Percentiles rank a stretch among this genome's conserved stretches.
Evolutionary conservation across 2,329 filamentous ascomycete species (phyloP).

Genomic region (Pseudogymnoascus sp.): DNA sequence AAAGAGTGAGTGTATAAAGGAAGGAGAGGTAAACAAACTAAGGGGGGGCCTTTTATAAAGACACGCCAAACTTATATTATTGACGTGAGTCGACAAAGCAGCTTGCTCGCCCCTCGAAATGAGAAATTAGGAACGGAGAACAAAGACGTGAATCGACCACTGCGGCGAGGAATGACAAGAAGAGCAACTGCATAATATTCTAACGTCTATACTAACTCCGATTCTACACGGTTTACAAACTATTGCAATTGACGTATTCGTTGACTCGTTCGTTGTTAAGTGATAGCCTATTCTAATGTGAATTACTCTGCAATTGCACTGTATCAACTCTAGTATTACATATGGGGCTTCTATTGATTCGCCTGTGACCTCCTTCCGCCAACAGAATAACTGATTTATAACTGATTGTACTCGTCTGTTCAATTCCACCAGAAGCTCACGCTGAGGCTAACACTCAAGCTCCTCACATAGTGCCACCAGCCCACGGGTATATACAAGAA

Average conservation of each 20-base stretch:
- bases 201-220: neutral
- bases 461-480: conserved; percentile 97
- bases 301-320: neutral
- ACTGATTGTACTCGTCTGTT: neutral
- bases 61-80: neutral
- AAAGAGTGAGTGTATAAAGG: neutral
- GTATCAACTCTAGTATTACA: neutral
- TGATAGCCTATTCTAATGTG: neutral
- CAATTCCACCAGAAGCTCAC: conserved; percentile 94
- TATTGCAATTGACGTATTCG: neutral
- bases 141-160: neutral
- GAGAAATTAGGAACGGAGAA: neutral
- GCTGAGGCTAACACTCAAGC: conserved; percentile 80
- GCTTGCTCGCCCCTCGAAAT: neutral
- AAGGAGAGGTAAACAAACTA: neutral
- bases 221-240: neutral
- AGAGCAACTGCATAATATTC: neutral
- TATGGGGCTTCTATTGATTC: neutral
- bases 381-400: neutral
- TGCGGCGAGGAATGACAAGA: neutral
- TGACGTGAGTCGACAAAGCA: neutral
- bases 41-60: neutral
- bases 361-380: neutral
- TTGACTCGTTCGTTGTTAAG: neutral
- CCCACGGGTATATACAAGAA: conserved; percentile 84